Evolutionary conservation across 2,329 filamentous ascomycete species (phyloP).

Genomic region (Bipolaris zeicola): DNA sequence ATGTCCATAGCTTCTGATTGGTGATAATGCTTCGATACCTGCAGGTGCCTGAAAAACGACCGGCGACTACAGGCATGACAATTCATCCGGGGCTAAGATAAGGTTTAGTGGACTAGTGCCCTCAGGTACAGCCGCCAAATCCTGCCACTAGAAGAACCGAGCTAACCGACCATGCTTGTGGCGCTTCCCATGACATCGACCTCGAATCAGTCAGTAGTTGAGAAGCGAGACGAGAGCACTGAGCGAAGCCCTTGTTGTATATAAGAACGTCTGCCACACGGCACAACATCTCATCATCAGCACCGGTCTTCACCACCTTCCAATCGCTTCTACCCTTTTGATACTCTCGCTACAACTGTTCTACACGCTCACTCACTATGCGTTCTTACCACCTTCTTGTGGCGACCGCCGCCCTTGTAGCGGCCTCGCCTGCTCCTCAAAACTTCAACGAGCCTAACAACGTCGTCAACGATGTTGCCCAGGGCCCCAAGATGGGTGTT

Average conservation of each 20-base stretch:
- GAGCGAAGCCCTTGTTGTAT: constrained; percentile 3
- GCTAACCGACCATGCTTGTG: constrained; percentile 9
- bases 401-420: constrained; percentile 27
- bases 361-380: constrained; percentile 20
- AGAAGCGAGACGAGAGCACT: constrained; percentile 1
- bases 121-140: constrained; percentile 7
- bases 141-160: constrained; percentile 7
- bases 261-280: constrained; percentile 5
- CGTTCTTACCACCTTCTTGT: constrained; percentile 28
- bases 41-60: constrained; percentile 10
- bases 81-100: constrained; percentile 10
- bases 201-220: constrained; percentile 8
- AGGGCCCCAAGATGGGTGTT: constrained; percentile 25
- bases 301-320: constrained; percentile 9
- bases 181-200: constrained; percentile 11
- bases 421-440: constrained; percentile 30
- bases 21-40: constrained; percentile 2
- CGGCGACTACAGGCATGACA: constrained; percentile 12
- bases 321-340: neutral
- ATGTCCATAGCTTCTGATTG: constrained; percentile 1
- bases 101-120: constrained; percentile 14
- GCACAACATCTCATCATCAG: constrained; percentile 8
- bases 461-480: constrained; percentile 11
- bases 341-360: neutral
- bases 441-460: constrained; percentile 21